Percentiles rank a stretch among this genome's conserved stretches.
phyloP scores from a whole-genome alignment of 2,329 filamentous ascomycete genomes.

The Huntiella bhutanensis region DNA sequence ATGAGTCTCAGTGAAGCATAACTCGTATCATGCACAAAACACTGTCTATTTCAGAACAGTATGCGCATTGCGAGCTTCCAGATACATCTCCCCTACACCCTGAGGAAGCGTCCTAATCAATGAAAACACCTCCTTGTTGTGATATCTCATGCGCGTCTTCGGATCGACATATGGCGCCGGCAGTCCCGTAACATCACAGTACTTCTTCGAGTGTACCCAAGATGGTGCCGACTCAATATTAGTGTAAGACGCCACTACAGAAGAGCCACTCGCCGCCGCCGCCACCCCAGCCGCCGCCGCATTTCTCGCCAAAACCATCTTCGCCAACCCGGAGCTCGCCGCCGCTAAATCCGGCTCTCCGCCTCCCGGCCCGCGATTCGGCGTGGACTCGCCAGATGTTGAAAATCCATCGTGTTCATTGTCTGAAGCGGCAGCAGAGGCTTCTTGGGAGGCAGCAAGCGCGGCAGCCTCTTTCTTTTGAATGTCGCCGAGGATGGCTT shows the following conservation, averaged over 20 bases:
- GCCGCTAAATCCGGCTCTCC: conserved; percentile 54
- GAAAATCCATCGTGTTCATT: conserved; percentile 34
- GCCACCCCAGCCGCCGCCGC: conserved; percentile 14
- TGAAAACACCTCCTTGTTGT: conserved; percentile 80
- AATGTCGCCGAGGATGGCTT: conserved; percentile 82
- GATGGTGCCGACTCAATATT: conserved; percentile 93
- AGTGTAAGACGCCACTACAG: conserved; percentile 49
- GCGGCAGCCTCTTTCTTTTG: conserved; percentile 78
- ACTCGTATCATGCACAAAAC: background rate
- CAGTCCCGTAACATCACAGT: conserved; percentile 90
- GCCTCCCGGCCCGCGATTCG: conserved; percentile 27
- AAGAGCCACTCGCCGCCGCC: background rate
- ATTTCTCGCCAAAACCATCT: conserved; percentile 74
- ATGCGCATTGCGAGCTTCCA: conserved; percentile 80
- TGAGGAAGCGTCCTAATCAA: conserved; percentile 66
- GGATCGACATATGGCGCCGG: conserved; percentile 86
- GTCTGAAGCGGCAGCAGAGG: conserved; percentile 53
- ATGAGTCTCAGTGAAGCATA: background rate
- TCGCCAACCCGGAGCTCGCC: conserved; percentile 68
- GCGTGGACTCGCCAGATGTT: conserved; percentile 39
- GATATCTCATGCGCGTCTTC: conserved; percentile 82
- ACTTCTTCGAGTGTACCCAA: conserved; percentile 65
- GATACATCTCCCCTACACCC: conserved; percentile 66
- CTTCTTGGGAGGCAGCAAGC: conserved; percentile 57
- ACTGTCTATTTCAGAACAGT: conserved; percentile 63